Percentiles rank a stretch among this genome's conserved stretches.
Conservation (phyloP, 2,329 filamentous ascomycete genomes). For the Aureobasidium sp. region DNA sequence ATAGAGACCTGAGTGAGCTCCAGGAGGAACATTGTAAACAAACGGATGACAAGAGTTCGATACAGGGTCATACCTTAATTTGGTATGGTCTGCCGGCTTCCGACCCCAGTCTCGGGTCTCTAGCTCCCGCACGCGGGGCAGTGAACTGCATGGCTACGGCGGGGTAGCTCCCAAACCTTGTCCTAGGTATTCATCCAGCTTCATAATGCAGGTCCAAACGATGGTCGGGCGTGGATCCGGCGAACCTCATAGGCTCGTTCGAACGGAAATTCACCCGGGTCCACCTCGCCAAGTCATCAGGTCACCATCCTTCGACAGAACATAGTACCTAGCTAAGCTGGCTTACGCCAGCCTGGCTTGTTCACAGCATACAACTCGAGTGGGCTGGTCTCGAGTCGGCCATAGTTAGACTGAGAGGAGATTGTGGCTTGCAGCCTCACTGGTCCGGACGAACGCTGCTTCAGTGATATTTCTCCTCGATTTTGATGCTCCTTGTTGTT, state of each 20-base stretch:
- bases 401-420: not conserved
- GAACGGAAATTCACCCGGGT: slow-evolving; percentile 1
- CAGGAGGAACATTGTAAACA: not conserved
- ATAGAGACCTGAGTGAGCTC: not conserved
- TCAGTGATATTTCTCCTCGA: not conserved
- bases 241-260: slow-evolving; percentile 15
- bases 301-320: slow-evolving; percentile 1
- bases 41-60: not conserved
- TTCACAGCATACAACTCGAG: not conserved
- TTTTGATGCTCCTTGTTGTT: not conserved
- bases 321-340: not conserved
- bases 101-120: not conserved
- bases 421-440: not conserved
- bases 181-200: slow-evolving; percentile 2
- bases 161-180: slow-evolving; percentile 5
- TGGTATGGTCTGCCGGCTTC: not conserved
- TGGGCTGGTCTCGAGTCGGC: slow-evolving; percentile 1
- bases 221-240: not conserved
- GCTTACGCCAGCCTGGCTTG: not conserved
- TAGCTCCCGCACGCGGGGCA: slow-evolving; percentile 9
- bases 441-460: slow-evolving; percentile 4
- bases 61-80: not conserved
- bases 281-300: slow-evolving; percentile 2
- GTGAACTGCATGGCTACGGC: not conserved
- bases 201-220: not conserved